phyloP scores from a whole-genome alignment of 805 yeast genomes.

The Monosporozyma solicola region DNA sequence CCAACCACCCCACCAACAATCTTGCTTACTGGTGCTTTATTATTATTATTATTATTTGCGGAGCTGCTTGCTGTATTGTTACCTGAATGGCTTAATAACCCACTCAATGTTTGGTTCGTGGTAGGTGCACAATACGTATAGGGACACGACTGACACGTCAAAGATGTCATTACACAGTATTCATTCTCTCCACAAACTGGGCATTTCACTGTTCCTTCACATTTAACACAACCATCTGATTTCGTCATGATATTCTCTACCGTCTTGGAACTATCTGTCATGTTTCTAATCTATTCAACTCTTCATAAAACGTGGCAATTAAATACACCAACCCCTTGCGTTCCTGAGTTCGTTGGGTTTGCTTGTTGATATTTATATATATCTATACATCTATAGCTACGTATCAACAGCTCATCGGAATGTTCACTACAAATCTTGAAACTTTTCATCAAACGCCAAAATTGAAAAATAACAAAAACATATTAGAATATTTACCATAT shows the following conservation, averaged over 20 bases:
- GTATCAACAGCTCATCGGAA: background rate
- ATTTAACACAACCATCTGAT: slow-evolving; percentile 33
- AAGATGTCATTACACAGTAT: slow-evolving; percentile 46
- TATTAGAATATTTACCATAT: background rate
- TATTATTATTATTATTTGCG: slow-evolving; percentile 33
- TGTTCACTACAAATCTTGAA: background rate
- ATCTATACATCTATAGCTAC: background rate
- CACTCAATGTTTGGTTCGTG: background rate
- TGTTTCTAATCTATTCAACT: background rate
- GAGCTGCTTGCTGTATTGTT: slow-evolving; percentile 7
- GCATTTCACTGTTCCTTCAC: slow-evolving; percentile 37
- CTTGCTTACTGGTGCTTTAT: slow-evolving; percentile 26
- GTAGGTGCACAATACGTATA: slow-evolving; percentile 38
- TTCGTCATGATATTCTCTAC: slow-evolving; percentile 7
- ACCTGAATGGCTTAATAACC: background rate
- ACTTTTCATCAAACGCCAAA: background rate
- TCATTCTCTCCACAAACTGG: slow-evolving; percentile 47
- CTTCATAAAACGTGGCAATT: background rate
- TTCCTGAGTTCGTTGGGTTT: no score
- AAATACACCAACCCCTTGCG: no score
- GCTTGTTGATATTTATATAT: background rate
- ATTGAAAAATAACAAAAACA: background rate
- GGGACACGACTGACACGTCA: slow-evolving; percentile 53
- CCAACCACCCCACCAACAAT: slow-evolving; percentile 70
- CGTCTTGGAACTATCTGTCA: background rate